A percentile compares a stretch with the other conserved stretches of the same genome.
Conservation (phyloP, 1,284 basidiomycete species). For the Fistulinella staudtii region DNA sequence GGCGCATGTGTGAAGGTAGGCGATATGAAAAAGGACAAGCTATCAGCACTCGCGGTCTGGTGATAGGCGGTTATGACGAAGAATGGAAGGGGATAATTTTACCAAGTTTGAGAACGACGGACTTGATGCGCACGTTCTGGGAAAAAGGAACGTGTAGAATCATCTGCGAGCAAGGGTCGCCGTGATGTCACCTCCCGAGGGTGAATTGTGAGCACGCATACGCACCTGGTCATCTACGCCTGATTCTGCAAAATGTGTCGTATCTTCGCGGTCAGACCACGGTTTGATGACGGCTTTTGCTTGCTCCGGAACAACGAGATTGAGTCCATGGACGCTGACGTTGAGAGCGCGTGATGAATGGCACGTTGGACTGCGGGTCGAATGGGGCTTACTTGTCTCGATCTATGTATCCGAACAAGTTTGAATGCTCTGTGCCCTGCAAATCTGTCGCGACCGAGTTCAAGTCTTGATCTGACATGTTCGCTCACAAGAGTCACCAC, state of each 20-base stretch:
- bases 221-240: constrained; percentile 77
- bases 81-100: constrained; percentile 9
- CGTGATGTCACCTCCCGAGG: constrained; percentile 6
- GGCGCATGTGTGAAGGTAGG: constrained; percentile 4
- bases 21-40: constrained; percentile 6
- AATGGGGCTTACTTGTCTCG: constrained; percentile 55
- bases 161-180: constrained; percentile 43
- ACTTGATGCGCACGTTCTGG: constrained; percentile 70
- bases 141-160: constrained; percentile 79
- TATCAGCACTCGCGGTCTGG: constrained; percentile 8
- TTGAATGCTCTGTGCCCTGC: constrained; percentile 45
- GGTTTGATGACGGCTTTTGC: constrained; percentile 73
- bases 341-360: constrained; percentile 6
- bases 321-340: constrained; percentile 72
- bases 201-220: not conserved
- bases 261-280: constrained; percentile 75
- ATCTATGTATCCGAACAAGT: constrained; percentile 62
- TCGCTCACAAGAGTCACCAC: too few species aligned
- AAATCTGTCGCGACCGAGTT: constrained; percentile 29
- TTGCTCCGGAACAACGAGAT: constrained; percentile 70
- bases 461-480: constrained; percentile 14
- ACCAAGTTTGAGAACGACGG: constrained; percentile 73
- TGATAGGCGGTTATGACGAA: constrained; percentile 6
- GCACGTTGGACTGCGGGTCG: not conserved
- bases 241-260: constrained; percentile 60